Evolutionary conservation across 345 rosid species (phyloP), one percentile per base, ranked within the genome.

Genomic region (Leavenworthia alabamica): DNA sequence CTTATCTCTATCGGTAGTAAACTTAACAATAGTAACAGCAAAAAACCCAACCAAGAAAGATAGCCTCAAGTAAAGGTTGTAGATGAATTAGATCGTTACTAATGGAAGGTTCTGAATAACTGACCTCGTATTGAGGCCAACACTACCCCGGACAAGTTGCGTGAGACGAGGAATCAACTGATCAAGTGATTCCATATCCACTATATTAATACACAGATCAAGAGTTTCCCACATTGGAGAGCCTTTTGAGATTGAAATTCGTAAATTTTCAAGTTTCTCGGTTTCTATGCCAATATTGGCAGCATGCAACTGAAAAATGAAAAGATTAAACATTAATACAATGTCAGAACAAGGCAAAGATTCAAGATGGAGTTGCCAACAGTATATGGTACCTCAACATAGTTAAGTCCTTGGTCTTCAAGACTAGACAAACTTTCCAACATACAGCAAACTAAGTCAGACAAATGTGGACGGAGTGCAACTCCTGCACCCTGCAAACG

Each of bases 141-240:
- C 95, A 32, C 96, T 78, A 57, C 93, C 86, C 42, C 85, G 89
- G 66, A 86, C 90, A 87, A 92, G 81, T 40, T 82, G 90, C 51
- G 81, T 79, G 73, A 92, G 88, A 66, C 87, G 86, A 70, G 87
- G 96, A 58, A 89, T 84, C 80, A 92, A 71, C 72, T 75, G 67
- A 60, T 92, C 85, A 42, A 92, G 77, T 60, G 96, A 83, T 64
- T 82, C 84, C 1, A 68, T 70, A 75, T 89, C 82, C 61, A 81
- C 82, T 57, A 83, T 81, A 77, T 85, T 86, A 63, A 92, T 78
- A 82, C 98, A 92, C 29, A 84, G 75, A 58, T 92, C 98, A 64
- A 92, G 95, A 62, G 98, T 92, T 80, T 92, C 98, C 98, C 98
- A 92, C 98, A 92, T 92, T 32, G 96, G 90, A 75, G 98, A 92